Base-by-base conservation (phyloP, 2,329 filamentous ascomycete genomes). In the Sclerotinia borealis region DNA sequence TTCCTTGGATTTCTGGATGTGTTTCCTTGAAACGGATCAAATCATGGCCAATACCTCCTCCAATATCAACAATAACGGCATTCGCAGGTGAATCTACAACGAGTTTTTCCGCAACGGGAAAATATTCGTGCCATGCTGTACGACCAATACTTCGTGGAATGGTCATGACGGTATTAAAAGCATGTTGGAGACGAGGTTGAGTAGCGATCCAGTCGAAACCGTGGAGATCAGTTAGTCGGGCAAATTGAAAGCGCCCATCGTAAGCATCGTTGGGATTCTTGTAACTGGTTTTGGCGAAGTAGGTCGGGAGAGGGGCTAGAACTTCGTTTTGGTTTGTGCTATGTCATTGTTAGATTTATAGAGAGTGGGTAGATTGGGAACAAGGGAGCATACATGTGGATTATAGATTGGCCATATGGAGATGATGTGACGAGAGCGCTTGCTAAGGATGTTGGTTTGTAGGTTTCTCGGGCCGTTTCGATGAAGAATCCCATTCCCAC, bases 191-290 rank as follows among this genome's bases (percentile, higher is more conserved):
- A 9, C 22, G 39, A 10, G 67, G 58, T 10, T 65, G 51, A 6
- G 52, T 64, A 25, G 62, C 65, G 2, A 67, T 17, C 59, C 62
- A 67, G 6, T 67, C 65, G 37, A 67, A 68, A 22, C 13, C 25
- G 31, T 67, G 67, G 11, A 64, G 60, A 10, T 66, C 59, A 1
- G 58, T 67, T 8, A 63, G 47, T 19, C 49, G 48, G 15, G 52
- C n/a, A 47, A 54, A 64, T 43, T 68, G 67, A 15, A 67, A 67
- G 3, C 64, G 65, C 10, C 58, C 56, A 45, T 68, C 10, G 36
- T 61, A 67, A 22, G 64, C 64, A 41, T 67, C 63, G 7, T 36
- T 15, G 1, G 65, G 67, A 22, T 15, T 64, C 39, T 63, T 43
- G 37, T 66, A 67, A 2, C 60, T 54, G 2, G 47, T 63, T 29